Percentiles rank a stretch among this genome's conserved stretches.
These are phyloP conservation scores for Ceratocystiopsis minuta DNA, from an alignment of 2,329 filamentous ascomycete genomes.

Conservation along the genomic window DNA sequence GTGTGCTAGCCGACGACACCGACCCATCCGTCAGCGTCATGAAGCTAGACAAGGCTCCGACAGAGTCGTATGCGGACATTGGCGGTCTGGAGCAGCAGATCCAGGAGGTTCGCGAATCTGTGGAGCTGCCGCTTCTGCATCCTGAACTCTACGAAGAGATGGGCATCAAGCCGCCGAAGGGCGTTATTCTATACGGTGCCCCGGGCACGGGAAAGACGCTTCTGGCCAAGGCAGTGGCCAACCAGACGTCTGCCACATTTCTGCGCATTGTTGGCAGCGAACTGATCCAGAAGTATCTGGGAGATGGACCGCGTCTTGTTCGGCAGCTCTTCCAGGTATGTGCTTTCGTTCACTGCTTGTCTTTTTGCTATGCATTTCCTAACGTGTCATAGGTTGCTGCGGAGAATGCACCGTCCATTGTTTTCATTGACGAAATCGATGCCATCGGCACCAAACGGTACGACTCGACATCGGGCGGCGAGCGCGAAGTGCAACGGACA, in stretches of 20 bases:
- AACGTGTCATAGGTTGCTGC: conserved; percentile 44
- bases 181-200: conserved; percentile 94
- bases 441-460: conserved; percentile 98
- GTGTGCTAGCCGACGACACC: conserved; percentile 88
- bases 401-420: conserved; percentile 89
- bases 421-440: conserved; percentile 98
- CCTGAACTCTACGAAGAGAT: conserved; percentile 98
- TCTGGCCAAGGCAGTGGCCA: conserved; percentile 90
- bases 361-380: too few species aligned
- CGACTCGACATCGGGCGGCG: conserved; percentile 89
- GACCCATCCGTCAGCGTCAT: conserved; percentile 94
- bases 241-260: conserved; percentile 98
- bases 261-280: conserved; percentile 92
- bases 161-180: conserved; percentile 99
- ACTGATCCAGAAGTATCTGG: conserved; percentile 95
- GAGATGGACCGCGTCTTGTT: conserved; percentile 84
- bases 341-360: too few species aligned
- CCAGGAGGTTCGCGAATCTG: conserved; percentile 92
- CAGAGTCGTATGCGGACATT: conserved; percentile 96
- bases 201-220: conserved; percentile 95
- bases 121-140: conserved; percentile 85
- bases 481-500: conserved; percentile 92
- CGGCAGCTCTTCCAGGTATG: conserved; percentile 70
- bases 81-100: conserved; percentile 91
- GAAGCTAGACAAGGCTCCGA: conserved; percentile 98